Percentiles rank a stretch among this genome's conserved stretches.
Evolutionary conservation across 306 rosid species (phyloP).

Genomic region (Inga oerstediana): DNA sequence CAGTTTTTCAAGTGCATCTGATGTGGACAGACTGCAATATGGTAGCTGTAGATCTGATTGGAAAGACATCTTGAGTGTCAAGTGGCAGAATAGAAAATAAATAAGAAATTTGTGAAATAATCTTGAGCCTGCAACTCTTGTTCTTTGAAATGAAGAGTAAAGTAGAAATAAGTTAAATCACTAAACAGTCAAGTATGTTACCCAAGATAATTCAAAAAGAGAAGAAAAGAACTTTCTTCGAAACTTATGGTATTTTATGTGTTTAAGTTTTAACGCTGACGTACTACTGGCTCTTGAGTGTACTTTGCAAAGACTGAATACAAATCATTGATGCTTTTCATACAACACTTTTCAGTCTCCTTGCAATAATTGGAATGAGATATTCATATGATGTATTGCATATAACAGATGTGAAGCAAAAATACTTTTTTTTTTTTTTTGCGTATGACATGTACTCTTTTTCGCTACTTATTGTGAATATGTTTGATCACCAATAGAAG

Average conservation of each 20-base stretch:
- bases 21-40: slow-evolving; percentile 29
- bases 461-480: not conserved
- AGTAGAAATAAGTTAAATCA: slow-evolving; percentile 30
- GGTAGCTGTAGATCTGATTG: slow-evolving; percentile 33
- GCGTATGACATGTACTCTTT: not conserved
- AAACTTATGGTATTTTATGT: not conserved
- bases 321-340: slow-evolving; percentile 38
- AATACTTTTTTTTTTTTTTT: not conserved
- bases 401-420: not conserved
- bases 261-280: slow-evolving; percentile 3
- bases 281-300: slow-evolving; percentile 17
- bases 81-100: not conserved
- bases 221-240: slow-evolving; percentile 24
- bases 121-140: slow-evolving; percentile 10
- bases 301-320: slow-evolving; percentile 51
- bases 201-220: not conserved
- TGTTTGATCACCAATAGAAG: not conserved
- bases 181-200: slow-evolving; percentile 36
- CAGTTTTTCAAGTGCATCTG: slow-evolving; percentile 49
- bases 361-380: slow-evolving; percentile 15
- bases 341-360: slow-evolving; percentile 29
- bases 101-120: not conserved
- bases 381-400: not conserved
- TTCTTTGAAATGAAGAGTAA: slow-evolving; percentile 45
- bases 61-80: slow-evolving; percentile 30